These are phyloP conservation scores for Oryza brachyantha DNA, from an alignment of 176 grass and related monocot species.

Conservation along the genomic window DNA sequence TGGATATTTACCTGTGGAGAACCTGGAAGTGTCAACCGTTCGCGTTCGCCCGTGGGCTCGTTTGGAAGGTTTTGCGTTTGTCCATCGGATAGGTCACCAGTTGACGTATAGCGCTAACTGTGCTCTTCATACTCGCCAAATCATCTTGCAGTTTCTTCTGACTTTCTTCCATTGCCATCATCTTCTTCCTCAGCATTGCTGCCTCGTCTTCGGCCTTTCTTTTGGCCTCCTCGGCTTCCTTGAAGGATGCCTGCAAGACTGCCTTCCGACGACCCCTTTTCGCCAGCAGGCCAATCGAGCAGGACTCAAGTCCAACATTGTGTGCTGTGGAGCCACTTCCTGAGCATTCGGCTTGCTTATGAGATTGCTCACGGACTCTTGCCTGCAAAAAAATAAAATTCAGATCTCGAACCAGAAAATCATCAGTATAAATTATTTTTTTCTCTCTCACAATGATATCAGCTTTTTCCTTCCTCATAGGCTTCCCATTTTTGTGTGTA, in stretches of 20 bases:
- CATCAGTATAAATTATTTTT: conserved; percentile 21
- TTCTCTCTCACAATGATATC: conserved; percentile 44
- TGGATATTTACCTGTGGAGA: neutral
- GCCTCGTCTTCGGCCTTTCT: conserved; percentile 47
- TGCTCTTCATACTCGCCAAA: conserved; percentile 29
- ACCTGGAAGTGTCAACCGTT: conserved; percentile 4
- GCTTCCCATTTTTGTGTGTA: conserved; percentile 49
- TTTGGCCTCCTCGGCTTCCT: conserved; percentile 50
- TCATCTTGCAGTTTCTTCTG: conserved; percentile 45
- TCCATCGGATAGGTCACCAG: neutral
- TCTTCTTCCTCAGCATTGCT: conserved; percentile 43
- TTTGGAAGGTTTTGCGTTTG: neutral
- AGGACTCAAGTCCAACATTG: conserved; percentile 15
- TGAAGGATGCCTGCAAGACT: conserved; percentile 30
- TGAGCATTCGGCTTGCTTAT: conserved; percentile 22
- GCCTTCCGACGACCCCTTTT: neutral
- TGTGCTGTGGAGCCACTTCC: neutral
- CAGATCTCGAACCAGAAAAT: conserved; percentile 8
- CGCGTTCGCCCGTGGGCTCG: neutral
- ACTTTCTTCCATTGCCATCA: conserved; percentile 49
- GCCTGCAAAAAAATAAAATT: conserved; percentile 24
- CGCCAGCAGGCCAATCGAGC: neutral
- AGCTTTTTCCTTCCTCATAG: conserved; percentile 40
- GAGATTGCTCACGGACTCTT: conserved; percentile 27
- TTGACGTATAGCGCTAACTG: conserved; percentile 15